Conservation (phyloP, 2,329 filamentous ascomycete genomes). For the Fusarium coicis region DNA sequence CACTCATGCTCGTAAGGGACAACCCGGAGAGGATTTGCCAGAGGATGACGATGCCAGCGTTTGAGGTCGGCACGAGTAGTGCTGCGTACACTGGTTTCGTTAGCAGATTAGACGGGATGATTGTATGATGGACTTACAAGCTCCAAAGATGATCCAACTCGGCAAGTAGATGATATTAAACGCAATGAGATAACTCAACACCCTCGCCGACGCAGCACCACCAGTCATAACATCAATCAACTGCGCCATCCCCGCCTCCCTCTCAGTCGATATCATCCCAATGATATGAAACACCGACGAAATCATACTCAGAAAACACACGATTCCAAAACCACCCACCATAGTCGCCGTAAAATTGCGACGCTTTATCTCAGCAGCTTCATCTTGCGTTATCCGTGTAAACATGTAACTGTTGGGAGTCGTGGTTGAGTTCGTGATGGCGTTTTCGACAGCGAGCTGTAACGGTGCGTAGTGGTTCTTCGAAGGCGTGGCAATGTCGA, state of each 20-base stretch:
- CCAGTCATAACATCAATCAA: slow-evolving; percentile 88
- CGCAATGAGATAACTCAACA: slow-evolving; percentile 77
- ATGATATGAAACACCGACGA: slow-evolving; percentile 4
- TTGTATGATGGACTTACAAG: neutral
- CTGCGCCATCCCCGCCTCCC: slow-evolving; percentile 83
- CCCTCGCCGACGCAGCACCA: slow-evolving; percentile 71
- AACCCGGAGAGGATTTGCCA: slow-evolving; percentile 1
- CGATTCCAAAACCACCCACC: neutral
- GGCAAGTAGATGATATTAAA: slow-evolving; percentile 81
- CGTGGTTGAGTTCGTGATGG: neutral
- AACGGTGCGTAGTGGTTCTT: neutral
- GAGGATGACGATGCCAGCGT: neutral
- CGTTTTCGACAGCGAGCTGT: slow-evolving; percentile 2
- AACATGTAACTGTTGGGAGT: neutral
- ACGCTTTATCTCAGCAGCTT: neutral
- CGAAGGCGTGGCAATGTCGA: neutral
- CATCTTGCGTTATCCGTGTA: neutral
- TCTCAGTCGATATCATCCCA: slow-evolving; percentile 81
- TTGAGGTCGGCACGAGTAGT: neutral
- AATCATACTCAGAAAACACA: slow-evolving; percentile 11
- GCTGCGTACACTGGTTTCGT: slow-evolving; percentile 57
- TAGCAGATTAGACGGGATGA: neutral
- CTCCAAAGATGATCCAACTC: slow-evolving; percentile 69
- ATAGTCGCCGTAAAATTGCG: neutral
- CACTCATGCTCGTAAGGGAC: neutral